These are phyloP conservation scores for Skeletonema menzelii DNA, from an alignment of 108 stramenopile species.

Conservation along the genomic window DNA sequence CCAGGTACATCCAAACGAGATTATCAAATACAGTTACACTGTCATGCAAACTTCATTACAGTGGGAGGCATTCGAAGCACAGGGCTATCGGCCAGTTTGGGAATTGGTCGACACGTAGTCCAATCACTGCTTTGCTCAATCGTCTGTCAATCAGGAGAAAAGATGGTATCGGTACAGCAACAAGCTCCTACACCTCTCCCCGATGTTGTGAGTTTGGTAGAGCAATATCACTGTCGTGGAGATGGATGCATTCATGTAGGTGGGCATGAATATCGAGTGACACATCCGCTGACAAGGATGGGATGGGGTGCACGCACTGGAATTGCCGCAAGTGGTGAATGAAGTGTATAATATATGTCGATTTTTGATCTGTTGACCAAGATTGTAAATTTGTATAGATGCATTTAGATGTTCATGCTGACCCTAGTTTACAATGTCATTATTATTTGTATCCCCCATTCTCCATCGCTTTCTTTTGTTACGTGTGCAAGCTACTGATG, in stretches of 20 bases:
- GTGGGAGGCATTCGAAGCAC: slow-evolving; percentile 83
- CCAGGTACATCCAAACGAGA: slow-evolving; percentile 76
- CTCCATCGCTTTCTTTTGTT: not conserved
- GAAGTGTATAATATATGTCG: not conserved
- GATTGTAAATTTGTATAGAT: not conserved
- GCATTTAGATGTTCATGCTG: not conserved
- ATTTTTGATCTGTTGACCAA: no score
- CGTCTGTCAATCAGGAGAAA: not conserved
- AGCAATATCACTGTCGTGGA: slow-evolving; percentile 47
- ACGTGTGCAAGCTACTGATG: not conserved
- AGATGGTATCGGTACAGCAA: not conserved
- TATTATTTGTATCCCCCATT: not conserved
- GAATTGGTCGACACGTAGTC: slow-evolving; percentile 70
- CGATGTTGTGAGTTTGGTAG: slow-evolving; percentile 42
- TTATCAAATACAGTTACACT: slow-evolving; percentile 65
- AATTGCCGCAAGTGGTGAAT: slow-evolving; percentile 9
- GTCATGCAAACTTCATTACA: slow-evolving; percentile 54
- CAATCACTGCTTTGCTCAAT: slow-evolving; percentile 43
- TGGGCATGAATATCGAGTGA: slow-evolving; percentile 61
- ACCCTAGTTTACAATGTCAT: not conserved
- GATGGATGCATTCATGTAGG: slow-evolving; percentile 55
- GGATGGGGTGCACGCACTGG: slow-evolving; percentile 54
- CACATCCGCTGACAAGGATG: slow-evolving; percentile 70
- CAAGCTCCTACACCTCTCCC: slow-evolving; percentile 56
- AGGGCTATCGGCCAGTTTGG: slow-evolving; percentile 76